Evolutionary conservation across 2,329 filamentous ascomycete species (phyloP).

Genomic region (Hyphodiscus sp.): DNA sequence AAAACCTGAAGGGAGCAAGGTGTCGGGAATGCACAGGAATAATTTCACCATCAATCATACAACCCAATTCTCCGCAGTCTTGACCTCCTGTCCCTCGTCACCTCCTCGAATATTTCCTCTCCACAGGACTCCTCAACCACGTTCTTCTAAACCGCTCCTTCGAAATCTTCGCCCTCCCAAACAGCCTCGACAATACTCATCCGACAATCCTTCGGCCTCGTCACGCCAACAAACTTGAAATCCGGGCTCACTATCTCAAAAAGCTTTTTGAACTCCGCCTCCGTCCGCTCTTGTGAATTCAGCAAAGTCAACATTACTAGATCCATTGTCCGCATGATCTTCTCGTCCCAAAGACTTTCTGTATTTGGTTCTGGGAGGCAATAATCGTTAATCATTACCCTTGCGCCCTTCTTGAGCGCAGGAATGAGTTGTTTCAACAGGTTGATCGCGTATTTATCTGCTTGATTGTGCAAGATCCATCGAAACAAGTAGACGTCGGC

Average conservation of each 20-base stretch:
- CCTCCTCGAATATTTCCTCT: too few species aligned
- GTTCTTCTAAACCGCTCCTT: not conserved
- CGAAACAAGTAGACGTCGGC: slow-evolving; percentile 55
- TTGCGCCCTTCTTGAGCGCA: slow-evolving; percentile 47
- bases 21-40: too few species aligned
- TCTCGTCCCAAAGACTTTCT: slow-evolving; percentile 41
- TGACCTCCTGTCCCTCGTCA: too few species aligned
- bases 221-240: slow-evolving; percentile 40
- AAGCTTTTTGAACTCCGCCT: slow-evolving; percentile 39
- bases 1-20: too few species aligned
- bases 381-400: slow-evolving; percentile 37
- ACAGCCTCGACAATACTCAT: slow-evolving; percentile 45
- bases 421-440: slow-evolving; percentile 46
- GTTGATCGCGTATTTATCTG: slow-evolving; percentile 43
- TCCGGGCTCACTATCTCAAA: slow-evolving; percentile 38
- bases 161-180: slow-evolving; percentile 33
- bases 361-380: slow-evolving; percentile 36
- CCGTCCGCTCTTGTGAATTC: slow-evolving; percentile 45
- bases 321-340: slow-evolving; percentile 43
- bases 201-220: slow-evolving; percentile 35
- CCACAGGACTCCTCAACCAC: too few species aligned
- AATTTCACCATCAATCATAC: too few species aligned
- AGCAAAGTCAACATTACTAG: slow-evolving; percentile 45
- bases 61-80: too few species aligned
- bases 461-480: slow-evolving; percentile 57